These are phyloP conservation scores for Kockiozyma suomiensis DNA, from an alignment of 805 yeast genomes.

Conservation along the genomic window DNA sequence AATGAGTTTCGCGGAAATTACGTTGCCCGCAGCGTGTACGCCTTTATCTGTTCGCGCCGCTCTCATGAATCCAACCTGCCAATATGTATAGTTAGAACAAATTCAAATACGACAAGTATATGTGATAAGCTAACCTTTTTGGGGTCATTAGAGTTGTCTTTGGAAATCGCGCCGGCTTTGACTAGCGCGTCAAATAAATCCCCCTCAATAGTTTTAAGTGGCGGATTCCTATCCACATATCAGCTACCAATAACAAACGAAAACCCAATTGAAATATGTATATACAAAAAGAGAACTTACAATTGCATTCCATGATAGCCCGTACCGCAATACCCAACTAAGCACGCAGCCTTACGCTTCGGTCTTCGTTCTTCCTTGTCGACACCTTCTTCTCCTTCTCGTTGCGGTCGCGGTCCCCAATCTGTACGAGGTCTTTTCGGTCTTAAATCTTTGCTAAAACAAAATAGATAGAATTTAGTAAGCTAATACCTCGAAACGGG, in stretches of 20 bases:
- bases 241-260: background rate
- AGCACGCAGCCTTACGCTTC: conserved; percentile 84
- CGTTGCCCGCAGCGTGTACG: conserved; percentile 96
- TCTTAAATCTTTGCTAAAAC: conserved; percentile 3
- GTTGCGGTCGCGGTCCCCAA: conserved; percentile 1
- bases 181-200: conserved; percentile 82
- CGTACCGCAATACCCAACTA: conserved; percentile 94
- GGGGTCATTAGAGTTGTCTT: conserved; percentile 83
- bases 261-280: too few relatives aligned
- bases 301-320: conserved; percentile 94
- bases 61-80: conserved; percentile 61
- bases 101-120: background rate
- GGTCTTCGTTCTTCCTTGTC: conserved; percentile 45
- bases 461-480: background rate
- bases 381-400: conserved; percentile 6
- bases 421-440: conserved; percentile 3
- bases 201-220: conserved; percentile 85
- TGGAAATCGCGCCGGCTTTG: conserved; percentile 83
- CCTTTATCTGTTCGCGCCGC: conserved; percentile 86
- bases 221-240: conserved; percentile 57
- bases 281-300: background rate
- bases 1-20: conserved; percentile 79
- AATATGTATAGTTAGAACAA: background rate
- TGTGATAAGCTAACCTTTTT: conserved; percentile 52
- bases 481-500: background rate